These are phyloP conservation scores for Globisporangium mamillatum DNA, from an alignment of 352 stramenopile species.

Conservation along the genomic window DNA sequence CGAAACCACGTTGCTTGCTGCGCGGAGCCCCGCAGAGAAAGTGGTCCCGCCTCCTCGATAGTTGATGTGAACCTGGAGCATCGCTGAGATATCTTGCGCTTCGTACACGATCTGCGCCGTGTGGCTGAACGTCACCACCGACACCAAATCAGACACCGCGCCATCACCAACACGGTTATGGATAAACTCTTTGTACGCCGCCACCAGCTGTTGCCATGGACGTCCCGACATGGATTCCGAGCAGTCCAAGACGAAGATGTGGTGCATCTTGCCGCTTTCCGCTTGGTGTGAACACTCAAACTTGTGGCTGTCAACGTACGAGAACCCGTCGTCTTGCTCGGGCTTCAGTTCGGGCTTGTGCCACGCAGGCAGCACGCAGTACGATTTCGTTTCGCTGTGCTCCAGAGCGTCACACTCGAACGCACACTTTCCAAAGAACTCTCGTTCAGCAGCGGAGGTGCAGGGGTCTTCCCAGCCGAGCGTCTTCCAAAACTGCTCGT, in stretches of 20 bases:
- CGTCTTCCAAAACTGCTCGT: slow-evolving; percentile 76
- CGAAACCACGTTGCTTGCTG: slow-evolving; percentile 63
- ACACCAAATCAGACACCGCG: slow-evolving; percentile 47
- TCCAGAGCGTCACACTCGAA: slow-evolving; percentile 69
- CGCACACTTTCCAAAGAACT: slow-evolving; percentile 68
- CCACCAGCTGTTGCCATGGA: slow-evolving; percentile 51
- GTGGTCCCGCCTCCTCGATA: slow-evolving; percentile 45
- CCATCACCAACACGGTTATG: slow-evolving; percentile 32
- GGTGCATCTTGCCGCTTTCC: slow-evolving; percentile 48
- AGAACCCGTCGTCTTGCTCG: slow-evolving; percentile 36
- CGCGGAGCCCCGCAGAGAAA: slow-evolving; percentile 39
- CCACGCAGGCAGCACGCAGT: slow-evolving; percentile 68
- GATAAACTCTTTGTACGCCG: slow-evolving; percentile 52
- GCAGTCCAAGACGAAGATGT: slow-evolving; percentile 73
- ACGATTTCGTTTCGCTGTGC: slow-evolving; percentile 54
- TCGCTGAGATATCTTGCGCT: slow-evolving; percentile 35
- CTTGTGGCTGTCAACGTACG: slow-evolving; percentile 64
- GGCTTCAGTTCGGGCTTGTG: slow-evolving; percentile 36
- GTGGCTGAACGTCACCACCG: slow-evolving; percentile 56
- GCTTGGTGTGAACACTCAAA: slow-evolving; percentile 67
- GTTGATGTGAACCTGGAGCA: slow-evolving; percentile 22
- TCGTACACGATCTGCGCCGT: slow-evolving; percentile 44
- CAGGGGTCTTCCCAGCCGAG: slow-evolving; percentile 76
- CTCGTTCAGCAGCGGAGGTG: slow-evolving; percentile 45
- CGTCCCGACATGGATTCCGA: slow-evolving; percentile 65